These are phyloP conservation scores for Leishmania aethiopica DNA, from an alignment of 208 protist genomes.

Conservation along the genomic window DNA sequence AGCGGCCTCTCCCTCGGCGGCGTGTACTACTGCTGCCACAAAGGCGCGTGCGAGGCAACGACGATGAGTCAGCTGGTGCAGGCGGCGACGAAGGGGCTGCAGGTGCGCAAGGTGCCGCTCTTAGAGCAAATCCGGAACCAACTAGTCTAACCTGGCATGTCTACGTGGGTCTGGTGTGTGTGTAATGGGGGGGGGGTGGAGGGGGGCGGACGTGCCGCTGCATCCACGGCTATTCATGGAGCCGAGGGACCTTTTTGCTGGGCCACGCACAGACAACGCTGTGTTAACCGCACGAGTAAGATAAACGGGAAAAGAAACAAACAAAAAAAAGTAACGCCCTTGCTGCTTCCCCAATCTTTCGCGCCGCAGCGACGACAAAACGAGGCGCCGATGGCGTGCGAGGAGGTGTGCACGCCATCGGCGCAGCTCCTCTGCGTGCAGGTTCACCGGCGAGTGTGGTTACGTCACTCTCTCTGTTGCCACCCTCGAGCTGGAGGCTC, in stretches of 20 bases:
- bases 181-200: too few relatives aligned
- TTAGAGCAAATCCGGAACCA: constrained; percentile 48
- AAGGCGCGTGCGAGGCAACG: constrained; percentile 59
- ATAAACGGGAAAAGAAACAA: not conserved
- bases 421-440: not conserved
- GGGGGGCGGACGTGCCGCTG: not conserved
- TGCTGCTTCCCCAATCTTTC: too few relatives aligned
- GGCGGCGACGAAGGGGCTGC: constrained; percentile 46
- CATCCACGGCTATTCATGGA: not conserved
- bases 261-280: not conserved
- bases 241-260: not conserved
- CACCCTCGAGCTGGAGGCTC: not conserved
- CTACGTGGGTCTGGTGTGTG: not conserved
- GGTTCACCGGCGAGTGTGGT: not conserved
- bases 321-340: not conserved
- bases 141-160: not conserved
- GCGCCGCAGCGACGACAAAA: not conserved
- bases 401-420: not conserved
- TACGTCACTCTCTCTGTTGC: not conserved
- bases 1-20: constrained; percentile 47
- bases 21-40: constrained; percentile 62
- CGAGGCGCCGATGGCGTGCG: not conserved
- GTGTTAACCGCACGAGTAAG: not conserved
- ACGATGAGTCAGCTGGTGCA: constrained; percentile 60
- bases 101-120: constrained; percentile 47